Conservation (phyloP, 441 rosid genomes). For the Erysimum cheiri region DNA sequence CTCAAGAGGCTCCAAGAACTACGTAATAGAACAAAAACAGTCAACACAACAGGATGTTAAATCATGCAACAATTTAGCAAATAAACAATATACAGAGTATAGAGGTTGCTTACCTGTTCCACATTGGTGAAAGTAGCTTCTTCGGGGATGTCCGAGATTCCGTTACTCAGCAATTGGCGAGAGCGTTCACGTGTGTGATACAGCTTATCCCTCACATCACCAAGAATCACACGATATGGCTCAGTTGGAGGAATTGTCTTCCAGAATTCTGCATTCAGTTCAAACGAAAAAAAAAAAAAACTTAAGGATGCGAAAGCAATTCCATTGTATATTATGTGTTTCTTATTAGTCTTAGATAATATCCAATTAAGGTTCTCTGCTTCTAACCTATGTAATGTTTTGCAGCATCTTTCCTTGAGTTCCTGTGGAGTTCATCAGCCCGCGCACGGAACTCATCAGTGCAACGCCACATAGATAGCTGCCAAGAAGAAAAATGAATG, state of each 20-base stretch:
- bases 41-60: conserved; percentile 27
- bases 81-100: background rate
- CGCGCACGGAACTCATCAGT: conserved; percentile 79
- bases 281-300: background rate
- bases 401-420: conserved; percentile 83
- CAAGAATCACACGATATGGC: conserved; percentile 95
- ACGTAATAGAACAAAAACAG: conserved; percentile 22
- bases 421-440: conserved; percentile 72
- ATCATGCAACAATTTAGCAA: background rate
- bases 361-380: background rate
- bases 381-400: conserved; percentile 90
- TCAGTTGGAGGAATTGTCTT: conserved; percentile 81
- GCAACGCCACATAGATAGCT: conserved; percentile 99
- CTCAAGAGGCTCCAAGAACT: conserved; percentile 96
- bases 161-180: conserved; percentile 70
- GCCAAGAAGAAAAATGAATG: conserved; percentile 34
- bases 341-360: background rate
- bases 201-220: conserved; percentile 84
- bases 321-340: conserved; percentile 5
- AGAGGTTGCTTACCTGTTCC: conserved; percentile 62
- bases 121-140: conserved; percentile 75
- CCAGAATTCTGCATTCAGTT: conserved; percentile 76
- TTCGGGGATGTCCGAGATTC: conserved; percentile 83
- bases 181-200: conserved; percentile 89
- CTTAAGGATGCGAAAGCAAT: conserved; percentile 12